These are phyloP conservation scores for Myriangium duriaei DNA, from an alignment of 2,329 filamentous ascomycete species.

Conservation along the genomic window DNA sequence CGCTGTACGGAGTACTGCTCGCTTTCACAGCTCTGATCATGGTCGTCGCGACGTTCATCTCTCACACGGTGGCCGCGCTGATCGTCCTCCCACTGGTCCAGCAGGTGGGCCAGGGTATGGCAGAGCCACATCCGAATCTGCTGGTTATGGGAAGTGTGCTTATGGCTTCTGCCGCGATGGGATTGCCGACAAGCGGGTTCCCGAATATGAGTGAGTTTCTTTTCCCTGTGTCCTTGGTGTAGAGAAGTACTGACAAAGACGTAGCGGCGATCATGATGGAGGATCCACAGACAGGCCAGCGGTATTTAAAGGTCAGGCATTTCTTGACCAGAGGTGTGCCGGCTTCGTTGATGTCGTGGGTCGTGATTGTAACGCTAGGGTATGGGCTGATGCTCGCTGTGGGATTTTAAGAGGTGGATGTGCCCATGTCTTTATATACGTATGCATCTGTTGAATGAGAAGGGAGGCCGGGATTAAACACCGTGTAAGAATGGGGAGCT, in stretches of 20 bases:
- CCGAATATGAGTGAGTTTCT: constrained; percentile 94
- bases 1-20: constrained; percentile 72
- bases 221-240: neutral
- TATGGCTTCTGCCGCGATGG: constrained; percentile 98
- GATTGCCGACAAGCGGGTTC: constrained; percentile 86
- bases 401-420: constrained; percentile 42
- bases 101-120: constrained; percentile 74
- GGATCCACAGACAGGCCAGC: constrained; percentile 75
- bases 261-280: constrained; percentile 98
- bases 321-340: constrained; percentile 92
- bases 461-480: too few relatives aligned
- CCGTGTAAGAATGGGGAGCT: too few relatives aligned
- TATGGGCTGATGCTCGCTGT: constrained; percentile 79
- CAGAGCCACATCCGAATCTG: constrained; percentile 81
- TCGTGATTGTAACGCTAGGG: constrained; percentile 75
- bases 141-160: constrained; percentile 89
- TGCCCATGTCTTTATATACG: too few relatives aligned
- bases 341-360: constrained; percentile 66
- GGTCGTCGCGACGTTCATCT: constrained; percentile 94
- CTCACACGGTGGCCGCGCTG: constrained; percentile 87
- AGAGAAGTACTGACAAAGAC: too few relatives aligned
- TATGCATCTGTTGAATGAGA: too few relatives aligned
- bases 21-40: constrained; percentile 77
- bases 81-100: constrained; percentile 87
- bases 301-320: constrained; percentile 84